A percentile compares a stretch with the other conserved stretches of the same genome.
phyloP scores from a whole-genome alignment of 257 asterid genomes.

The Paraleonurus japonicus region DNA sequence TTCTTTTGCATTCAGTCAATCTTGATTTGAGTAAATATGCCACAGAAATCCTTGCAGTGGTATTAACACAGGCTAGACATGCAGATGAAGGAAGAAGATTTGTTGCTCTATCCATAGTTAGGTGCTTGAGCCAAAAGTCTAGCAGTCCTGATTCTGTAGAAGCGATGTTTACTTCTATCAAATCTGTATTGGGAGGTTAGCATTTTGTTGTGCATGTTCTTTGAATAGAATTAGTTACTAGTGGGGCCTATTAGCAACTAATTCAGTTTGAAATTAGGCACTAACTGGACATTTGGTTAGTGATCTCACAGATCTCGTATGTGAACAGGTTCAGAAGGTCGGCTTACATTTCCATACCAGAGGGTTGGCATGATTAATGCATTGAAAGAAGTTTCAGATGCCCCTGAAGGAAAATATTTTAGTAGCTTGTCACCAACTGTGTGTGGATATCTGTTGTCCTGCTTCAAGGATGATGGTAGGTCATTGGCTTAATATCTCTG shows the following conservation, averaged over 20 bases:
- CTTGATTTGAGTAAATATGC: conserved; percentile 93
- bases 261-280: conserved; percentile 16
- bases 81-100: conserved; percentile 88
- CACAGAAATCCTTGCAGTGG: conserved; percentile 72
- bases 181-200: conserved; percentile 83
- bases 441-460: conserved; percentile 69
- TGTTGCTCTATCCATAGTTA: conserved; percentile 69
- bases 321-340: conserved; percentile 94
- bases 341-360: conserved; percentile 97
- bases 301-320: conserved; percentile 30
- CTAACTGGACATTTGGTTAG: conserved; percentile 18
- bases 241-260: conserved; percentile 12
- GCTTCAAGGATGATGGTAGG: conserved; percentile 94
- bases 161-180: conserved; percentile 72
- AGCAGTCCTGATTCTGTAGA: conserved; percentile 96
- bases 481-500: conserved; percentile 25
- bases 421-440: conserved; percentile 67
- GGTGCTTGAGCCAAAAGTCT: conserved; percentile 84
- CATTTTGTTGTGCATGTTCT: conserved; percentile 19
- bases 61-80: conserved; percentile 79
- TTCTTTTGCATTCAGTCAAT: conserved; percentile 61
- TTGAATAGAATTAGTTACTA: not conserved
- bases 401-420: conserved; percentile 93
- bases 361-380: conserved; percentile 85
- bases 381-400: conserved; percentile 68